Evolutionary conservation across 2,329 filamentous ascomycete species (phyloP), one percentile per base, ranked within the genome.

Genomic region (Fusarium coffeatum): DNA sequence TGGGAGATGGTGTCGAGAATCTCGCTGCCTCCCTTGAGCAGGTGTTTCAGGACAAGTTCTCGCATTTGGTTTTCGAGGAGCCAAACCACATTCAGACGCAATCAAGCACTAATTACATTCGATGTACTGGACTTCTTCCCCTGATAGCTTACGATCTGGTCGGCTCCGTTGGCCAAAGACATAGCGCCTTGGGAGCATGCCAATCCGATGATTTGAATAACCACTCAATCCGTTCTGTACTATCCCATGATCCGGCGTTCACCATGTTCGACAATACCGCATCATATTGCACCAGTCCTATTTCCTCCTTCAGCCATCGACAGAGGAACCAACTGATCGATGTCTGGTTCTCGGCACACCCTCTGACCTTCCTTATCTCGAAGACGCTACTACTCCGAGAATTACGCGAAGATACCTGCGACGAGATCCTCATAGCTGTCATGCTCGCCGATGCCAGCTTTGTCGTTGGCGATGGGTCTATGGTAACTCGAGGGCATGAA

Each of bases 301-400:
- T 79, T 7, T 69, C 71, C 27, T 76, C 75, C 43, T 76, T 78
- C 30, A 76, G 77, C 9, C 74, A 74, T 30, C 65, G 78, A 32
- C 78, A 79, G 34, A 75, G 77, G 55, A 78, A 72, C 10, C 78
- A 80, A 55, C 71, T 83, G 25, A 78, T 83, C 45, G 81, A 83
- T 51, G 76, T 83, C 25, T 83, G 81, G 81, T 83, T 79, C 59
- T 80, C 78, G 1, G 65, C 76, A 15, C 81, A 83, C 46, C 81
- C 81, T 27, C 68, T 83, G 9, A 80, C 80, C 11, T 78, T 79
- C 55, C 72, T 82, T 18, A 72, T 83, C 18, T 82, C 80, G 55
- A 83, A 83, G 68, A 82, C 80, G 2, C 68, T 83, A 11, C 74
- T 83, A 11, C 74, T 81, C 18, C 75, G 78, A 37, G 78, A 80